Base-by-base conservation (phyloP, 1,139 yeast species). In the Suhomyces panamericanus region DNA sequence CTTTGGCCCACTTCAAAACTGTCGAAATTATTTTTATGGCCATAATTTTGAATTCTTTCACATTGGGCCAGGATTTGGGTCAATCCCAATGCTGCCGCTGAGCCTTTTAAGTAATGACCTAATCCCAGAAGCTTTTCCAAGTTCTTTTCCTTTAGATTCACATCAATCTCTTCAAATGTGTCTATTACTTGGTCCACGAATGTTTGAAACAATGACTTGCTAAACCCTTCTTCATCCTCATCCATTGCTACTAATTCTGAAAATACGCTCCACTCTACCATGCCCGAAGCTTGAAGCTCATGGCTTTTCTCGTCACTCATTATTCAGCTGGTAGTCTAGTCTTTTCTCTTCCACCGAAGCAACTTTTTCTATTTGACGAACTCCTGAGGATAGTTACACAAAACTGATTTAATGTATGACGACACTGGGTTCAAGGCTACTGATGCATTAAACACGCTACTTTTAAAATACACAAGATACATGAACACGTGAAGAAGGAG, bases 31-130 rank as follows among this genome's bases (percentile, higher is more conserved):
- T 60, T 59, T 52, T 66, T 73, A 52, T 78, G 70, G n/a, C 96
- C 97, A 56, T 87, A 81, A 63, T 91, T 89, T 65, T 93, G 99
- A 52, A 93, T 90, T 57, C 93, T 75, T 64, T 91, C 99, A 67
- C 99, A 93, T 56, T 89, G 87, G 58, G 81, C 78, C 50, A 93
- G 88, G 44, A 93, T 87, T 52, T 83, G 81, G 36, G 80, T 80
- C 46, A 93, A 75, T 1, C 99, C 99, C 49, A 95, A 72, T 1
- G 97, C 95, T 3, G 98, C 96, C 1, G 98, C 95, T 10, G 95
- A 85, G 37, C 99, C 99, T 64, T 95, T 95, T 50, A 93, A 73
- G 63, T 88, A 93, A 63, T 93, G 99, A 22, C 99, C 99, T 52
- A 87, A 70, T 15, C 82, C 74, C 20, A 93, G 85, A 49, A 93